Percentiles rank a stretch among this genome's conserved stretches.
Conservation (phyloP, 176 grass and related monocot species). For the Canna indica region DNA sequence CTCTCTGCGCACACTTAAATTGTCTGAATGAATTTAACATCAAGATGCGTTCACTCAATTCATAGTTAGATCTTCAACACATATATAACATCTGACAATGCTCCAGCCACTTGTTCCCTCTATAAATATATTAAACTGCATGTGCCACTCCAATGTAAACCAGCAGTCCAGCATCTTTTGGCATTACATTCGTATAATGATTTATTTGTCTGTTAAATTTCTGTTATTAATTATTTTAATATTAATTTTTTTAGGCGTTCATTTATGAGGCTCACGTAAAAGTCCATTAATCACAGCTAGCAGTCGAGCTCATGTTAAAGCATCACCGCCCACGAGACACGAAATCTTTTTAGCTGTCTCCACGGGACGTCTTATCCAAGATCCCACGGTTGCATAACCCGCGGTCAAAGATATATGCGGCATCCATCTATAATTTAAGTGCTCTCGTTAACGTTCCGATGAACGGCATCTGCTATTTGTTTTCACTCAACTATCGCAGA, state of each 20-base stretch:
- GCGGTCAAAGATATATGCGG: neutral
- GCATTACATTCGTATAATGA: neutral
- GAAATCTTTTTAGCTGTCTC: slow-evolving; percentile 4
- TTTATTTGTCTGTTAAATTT: neutral
- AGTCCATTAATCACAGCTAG: neutral
- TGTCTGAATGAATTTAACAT: too few species aligned
- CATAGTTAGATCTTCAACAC: neutral
- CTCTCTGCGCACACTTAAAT: neutral
- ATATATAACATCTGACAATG: too few species aligned
- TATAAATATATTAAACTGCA: too few species aligned
- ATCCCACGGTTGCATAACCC: neutral
- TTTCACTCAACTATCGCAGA: neutral
- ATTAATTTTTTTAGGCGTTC: neutral
- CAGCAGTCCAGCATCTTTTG: too few species aligned
- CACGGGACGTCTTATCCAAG: neutral
- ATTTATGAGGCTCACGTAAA: slow-evolving; percentile 1
- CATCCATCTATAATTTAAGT: neutral
- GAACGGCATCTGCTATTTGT: neutral
- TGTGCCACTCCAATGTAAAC: too few species aligned
- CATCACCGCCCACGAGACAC: neutral
- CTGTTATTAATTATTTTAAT: too few species aligned
- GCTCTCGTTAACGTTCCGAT: neutral
- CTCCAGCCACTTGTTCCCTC: too few species aligned
- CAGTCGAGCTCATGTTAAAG: neutral
- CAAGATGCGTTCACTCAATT: neutral